Evolutionary conservation across 2,329 filamentous ascomycete species (phyloP), one percentile per base, ranked within the genome.

Genomic region (Aspergillus japonicus): DNA sequence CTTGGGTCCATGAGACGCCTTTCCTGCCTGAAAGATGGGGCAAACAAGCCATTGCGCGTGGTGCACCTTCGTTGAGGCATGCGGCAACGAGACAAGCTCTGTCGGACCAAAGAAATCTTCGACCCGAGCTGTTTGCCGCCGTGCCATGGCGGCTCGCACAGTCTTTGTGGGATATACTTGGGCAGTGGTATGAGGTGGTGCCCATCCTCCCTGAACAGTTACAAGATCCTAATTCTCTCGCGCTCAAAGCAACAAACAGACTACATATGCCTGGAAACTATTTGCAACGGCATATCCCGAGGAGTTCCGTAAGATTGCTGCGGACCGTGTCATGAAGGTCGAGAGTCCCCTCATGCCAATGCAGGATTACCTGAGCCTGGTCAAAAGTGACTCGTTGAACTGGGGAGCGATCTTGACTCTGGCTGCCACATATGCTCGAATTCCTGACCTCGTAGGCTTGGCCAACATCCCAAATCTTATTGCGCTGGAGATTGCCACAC

Each of bases 191-290:
- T 62, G 73, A 55, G 33, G 31, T 33, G 33, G 31, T 33, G 24
- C 16, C 12, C 16, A 29, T 35, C 23, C 24, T 26, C 14, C 24
- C n/a, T 56, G 5, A 24, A 12, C 10, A 6, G 16, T n/a, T 12
- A 1, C 16, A 26, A 23, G 5, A 19, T 16, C 19, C 57, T 58
- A 56, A 59, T 12, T 31, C 21, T 33, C n/a, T 24, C 35, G 39
- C 39, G 39, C 16, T 44, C n/a, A n/a, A 51, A 78, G 75, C 60
- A 63, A 67, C 16, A 75, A 72, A 44, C 66, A 72, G 60, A 80
- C 75, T 23, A 64, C 79, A 29, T 68, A 78, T 55, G 74, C 77
- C 65, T 81, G 78, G 78, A 78, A 76, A 47, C 66, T 78, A n/a
- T 71, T 79, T 54, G 71, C 72, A 16, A 71, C 65, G 4, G 68